Percentiles rank a stretch among this genome's conserved stretches.
Evolutionary conservation across 2,329 filamentous ascomycete genomes (phyloP).

Genomic region (Penicillium italicum): DNA sequence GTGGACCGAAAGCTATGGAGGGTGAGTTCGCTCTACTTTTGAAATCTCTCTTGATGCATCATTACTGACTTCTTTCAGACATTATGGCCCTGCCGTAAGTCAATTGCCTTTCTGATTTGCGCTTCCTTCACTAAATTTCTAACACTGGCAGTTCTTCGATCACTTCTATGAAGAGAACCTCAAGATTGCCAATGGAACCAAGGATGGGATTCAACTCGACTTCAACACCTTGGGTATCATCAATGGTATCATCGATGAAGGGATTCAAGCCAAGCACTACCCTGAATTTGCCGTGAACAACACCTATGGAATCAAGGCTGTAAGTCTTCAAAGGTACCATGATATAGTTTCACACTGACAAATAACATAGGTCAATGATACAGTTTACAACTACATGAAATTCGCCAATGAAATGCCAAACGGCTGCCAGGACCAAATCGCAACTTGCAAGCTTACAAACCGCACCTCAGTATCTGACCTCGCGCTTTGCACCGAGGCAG

Average conservation of each 20-base stretch:
- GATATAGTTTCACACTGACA: neutral
- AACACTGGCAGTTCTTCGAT: constrained; percentile 47
- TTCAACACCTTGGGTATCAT: constrained; percentile 55
- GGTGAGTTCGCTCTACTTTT: constrained; percentile 31
- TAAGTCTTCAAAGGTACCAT: constrained; percentile 11
- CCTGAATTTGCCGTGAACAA: constrained; percentile 55
- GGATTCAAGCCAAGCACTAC: constrained; percentile 49
- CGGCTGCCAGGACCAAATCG: constrained; percentile 60
- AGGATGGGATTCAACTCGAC: constrained; percentile 49
- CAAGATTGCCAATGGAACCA: constrained; percentile 50
- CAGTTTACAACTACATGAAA: constrained; percentile 57
- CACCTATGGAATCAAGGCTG: constrained; percentile 52
- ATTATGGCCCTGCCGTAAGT: constrained; percentile 49
- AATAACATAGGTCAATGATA: constrained; percentile 49
- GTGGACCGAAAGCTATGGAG: constrained; percentile 55
- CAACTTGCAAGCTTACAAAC: constrained; percentile 62
- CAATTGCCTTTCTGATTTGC: neutral
- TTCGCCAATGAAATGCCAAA: constrained; percentile 60
- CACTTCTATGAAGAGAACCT: constrained; percentile 58
- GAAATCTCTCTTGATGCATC: neutral
- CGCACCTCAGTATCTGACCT: constrained; percentile 52
- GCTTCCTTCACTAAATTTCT: neutral
- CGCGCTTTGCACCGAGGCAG: constrained; percentile 53
- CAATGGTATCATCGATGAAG: constrained; percentile 56
- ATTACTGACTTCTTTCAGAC: constrained; percentile 33